Base-by-base conservation (phyloP, 345 rosid genomes). In the Combretum micranthum region DNA sequence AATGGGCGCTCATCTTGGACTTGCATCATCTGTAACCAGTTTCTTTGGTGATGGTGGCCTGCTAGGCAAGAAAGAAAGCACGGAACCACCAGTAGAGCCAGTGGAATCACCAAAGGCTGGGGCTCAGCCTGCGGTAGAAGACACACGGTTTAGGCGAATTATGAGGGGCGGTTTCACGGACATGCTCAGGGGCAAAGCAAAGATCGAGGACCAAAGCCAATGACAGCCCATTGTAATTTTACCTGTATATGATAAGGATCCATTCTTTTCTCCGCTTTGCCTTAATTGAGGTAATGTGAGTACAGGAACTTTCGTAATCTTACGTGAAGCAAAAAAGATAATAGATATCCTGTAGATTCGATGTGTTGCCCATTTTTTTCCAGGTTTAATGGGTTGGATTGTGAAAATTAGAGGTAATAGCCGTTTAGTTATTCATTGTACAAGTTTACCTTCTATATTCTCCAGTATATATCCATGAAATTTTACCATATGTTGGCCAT, bases 1-100 rank as follows among this genome's bases (percentile, higher is more conserved):
- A 60, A 86, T 88, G 98, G 96, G 98, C 54, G 85, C 93, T 47
- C 96, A 88, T 77, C 85, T 92, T 4, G 98, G 98, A 59, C 63
- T 92, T 48, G 79, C 98, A 23, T 83, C 98, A 62, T 92, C 98
- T 0, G 84, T 92, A 44, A 81, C 80, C 52, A 92, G 91, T 71
- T 78, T 92, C 72, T 92, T 92, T 55, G 91, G 98, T 2, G 98
- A 88, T 15, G 82, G 89, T 22, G 90, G 95, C 23, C 74, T 86
- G 50, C 62, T 83, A 62, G 89, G 96, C 48, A 92, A 88, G 80
- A 86, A 81, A 80, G 96, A 92, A 60, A 56, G 37, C 21, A 52
- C 50, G 5, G 80, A 72, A 17, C 55, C 70, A 47, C 67, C 79
- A 4, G 42, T 62, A 21, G 80, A 78, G 55, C 75, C 77, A 58